Evolutionary conservation across 345 rosid species (phyloP).

Genomic region (Citrus australasica): DNA sequence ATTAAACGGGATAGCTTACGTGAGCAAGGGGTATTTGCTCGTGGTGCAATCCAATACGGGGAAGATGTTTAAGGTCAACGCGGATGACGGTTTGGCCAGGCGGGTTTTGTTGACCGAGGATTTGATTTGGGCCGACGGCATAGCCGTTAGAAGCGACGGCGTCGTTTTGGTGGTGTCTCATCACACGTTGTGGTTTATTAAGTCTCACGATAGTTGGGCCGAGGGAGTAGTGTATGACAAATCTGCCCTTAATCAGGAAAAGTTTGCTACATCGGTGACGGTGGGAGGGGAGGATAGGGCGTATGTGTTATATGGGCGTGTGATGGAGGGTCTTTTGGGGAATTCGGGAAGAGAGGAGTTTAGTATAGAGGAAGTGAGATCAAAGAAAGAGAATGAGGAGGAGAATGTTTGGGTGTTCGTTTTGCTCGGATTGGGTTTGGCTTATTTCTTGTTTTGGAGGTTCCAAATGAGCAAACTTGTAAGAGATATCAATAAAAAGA

Average conservation of each 20-base stretch:
- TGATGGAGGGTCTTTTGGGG: conserved; percentile 49
- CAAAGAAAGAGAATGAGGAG: conserved; percentile 47
- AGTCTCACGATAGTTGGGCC: conserved; percentile 72
- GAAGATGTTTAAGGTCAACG: conserved; percentile 79
- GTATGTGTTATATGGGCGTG: conserved; percentile 70
- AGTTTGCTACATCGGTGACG: conserved; percentile 54
- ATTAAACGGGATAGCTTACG: conserved; percentile 67
- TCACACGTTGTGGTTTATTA: conserved; percentile 58
- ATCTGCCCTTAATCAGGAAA: conserved; percentile 53
- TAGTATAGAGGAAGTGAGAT: conserved; percentile 50
- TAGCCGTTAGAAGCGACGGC: conserved; percentile 63
- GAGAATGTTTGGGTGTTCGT: conserved; percentile 63
- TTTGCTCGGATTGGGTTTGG: conserved; percentile 68
- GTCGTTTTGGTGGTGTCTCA: conserved; percentile 60
- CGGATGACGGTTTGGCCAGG: conserved; percentile 60
- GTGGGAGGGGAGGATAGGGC: conserved; percentile 58
- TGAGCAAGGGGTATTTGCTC: conserved; percentile 72
- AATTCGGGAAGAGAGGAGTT: conserved; percentile 40
- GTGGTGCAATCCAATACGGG: conserved; percentile 89
- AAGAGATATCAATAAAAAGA: conserved; percentile 54
- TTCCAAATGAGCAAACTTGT: conserved; percentile 70
- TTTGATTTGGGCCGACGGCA: conserved; percentile 53
- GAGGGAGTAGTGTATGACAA: conserved; percentile 73
- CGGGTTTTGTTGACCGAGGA: conserved; percentile 45
- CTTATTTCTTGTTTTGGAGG: conserved; percentile 74